These are phyloP conservation scores for Phytophthora ohioensis DNA, from an alignment of 352 stramenopile species.

Conservation along the genomic window DNA sequence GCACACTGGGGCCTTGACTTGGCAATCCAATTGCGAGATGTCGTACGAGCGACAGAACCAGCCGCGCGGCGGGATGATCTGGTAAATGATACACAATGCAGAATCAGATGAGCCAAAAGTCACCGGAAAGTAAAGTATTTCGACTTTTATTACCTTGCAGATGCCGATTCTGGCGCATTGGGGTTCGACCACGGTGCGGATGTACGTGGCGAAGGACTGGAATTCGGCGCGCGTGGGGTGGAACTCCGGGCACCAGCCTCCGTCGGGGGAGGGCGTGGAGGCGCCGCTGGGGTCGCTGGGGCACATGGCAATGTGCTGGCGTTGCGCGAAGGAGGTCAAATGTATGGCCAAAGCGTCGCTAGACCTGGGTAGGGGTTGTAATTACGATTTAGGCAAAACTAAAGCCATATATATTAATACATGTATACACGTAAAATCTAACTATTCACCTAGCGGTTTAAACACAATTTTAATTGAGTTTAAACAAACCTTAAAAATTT, in stretches of 20 bases:
- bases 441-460: too few species aligned
- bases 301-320: slow-evolving; percentile 22
- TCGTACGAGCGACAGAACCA: slow-evolving; percentile 84
- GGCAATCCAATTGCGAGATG: slow-evolving; percentile 50
- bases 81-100: background rate
- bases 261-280: slow-evolving; percentile 21
- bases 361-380: background rate
- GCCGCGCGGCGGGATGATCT: slow-evolving; percentile 78
- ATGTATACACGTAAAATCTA: too few species aligned
- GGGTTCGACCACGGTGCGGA: slow-evolving; percentile 84
- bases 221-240: slow-evolving; percentile 87
- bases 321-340: background rate
- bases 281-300: slow-evolving; percentile 18
- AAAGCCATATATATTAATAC: too few species aligned
- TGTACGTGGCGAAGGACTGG: slow-evolving; percentile 83
- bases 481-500: too few species aligned
- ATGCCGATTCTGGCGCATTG: slow-evolving; percentile 83
- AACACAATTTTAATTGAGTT: too few species aligned
- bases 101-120: background rate
- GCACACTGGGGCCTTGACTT: slow-evolving; percentile 73
- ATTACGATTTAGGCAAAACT: too few species aligned
- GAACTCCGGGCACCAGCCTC: slow-evolving; percentile 87
- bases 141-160: slow-evolving; percentile 83
- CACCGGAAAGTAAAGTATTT: slow-evolving; percentile 1
- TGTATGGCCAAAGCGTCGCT: slow-evolving; percentile 24